Conservation (phyloP, 1,139 yeast genomes). For the Hanseniaspora uvarum region DNA sequence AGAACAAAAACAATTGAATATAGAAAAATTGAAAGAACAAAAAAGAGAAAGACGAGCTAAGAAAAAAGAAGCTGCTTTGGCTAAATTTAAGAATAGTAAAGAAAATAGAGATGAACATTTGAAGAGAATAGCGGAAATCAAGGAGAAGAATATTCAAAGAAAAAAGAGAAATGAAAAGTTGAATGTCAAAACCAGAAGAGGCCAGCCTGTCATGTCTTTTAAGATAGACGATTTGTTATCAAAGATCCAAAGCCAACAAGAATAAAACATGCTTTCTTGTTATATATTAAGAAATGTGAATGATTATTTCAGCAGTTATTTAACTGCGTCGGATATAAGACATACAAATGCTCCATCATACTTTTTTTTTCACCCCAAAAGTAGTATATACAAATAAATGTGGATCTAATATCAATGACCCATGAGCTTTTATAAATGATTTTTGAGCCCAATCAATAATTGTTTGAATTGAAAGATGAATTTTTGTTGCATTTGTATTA, state of each 20-base stretch:
- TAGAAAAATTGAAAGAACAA: slow-evolving; percentile 38
- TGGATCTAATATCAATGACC: too few relatives aligned
- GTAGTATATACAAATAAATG: too few relatives aligned
- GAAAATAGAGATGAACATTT: slow-evolving; percentile 30
- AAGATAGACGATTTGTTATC: slow-evolving; percentile 69
- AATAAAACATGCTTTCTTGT: slow-evolving; percentile 13
- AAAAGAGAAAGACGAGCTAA: slow-evolving; percentile 37
- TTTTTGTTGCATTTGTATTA: too few relatives aligned
- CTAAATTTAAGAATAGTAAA: slow-evolving; percentile 21
- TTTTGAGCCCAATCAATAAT: too few relatives aligned
- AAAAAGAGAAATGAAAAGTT: slow-evolving; percentile 43
- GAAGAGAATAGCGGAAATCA: slow-evolving; percentile 28
- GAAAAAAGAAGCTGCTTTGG: slow-evolving; percentile 31
- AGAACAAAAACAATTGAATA: slow-evolving; percentile 25
- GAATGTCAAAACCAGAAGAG: slow-evolving; percentile 53
- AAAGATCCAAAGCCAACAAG: slow-evolving; percentile 50
- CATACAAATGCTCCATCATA: neutral
- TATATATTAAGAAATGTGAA: slow-evolving; percentile 21
- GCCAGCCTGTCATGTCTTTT: slow-evolving; percentile 90
- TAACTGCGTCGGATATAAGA: neutral
- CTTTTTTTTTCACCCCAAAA: too few relatives aligned
- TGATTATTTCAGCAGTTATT: slow-evolving; percentile 20
- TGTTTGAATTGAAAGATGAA: too few relatives aligned
- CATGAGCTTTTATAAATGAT: too few relatives aligned
- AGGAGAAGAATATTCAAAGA: slow-evolving; percentile 32